Base-by-base conservation (phyloP, 257 asterid genomes). In the Craterostigma plantagineum region DNA sequence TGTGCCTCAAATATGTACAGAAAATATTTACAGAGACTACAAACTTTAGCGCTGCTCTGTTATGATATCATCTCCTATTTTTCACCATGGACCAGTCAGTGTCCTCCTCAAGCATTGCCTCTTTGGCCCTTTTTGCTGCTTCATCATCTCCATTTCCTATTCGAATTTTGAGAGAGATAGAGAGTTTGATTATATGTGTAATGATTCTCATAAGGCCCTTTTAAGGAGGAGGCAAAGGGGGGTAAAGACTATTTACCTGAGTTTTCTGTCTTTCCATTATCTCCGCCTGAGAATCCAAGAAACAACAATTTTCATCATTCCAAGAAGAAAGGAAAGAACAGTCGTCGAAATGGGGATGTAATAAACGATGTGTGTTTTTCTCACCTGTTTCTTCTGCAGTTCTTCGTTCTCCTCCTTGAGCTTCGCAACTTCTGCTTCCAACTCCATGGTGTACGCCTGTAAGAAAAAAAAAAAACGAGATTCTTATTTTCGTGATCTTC, bases 401-500 rank as follows among this genome's bases (percentile, higher is more conserved):
- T 64, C 67, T 49, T 72, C 69, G 39, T 81, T 81, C 61, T 85
- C 96, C 67, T 81, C 96, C 67, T 85, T 85, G 46, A 85, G 64
- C 58, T 77, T 77, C 43, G 91, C 86, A 18, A 81, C 86, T 75
- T 85, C 96, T 38, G 67, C 86, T 75, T 85, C 96, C 73, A 85
- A 61, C 53, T 85, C 96, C 70, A 49, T 57, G 0, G 81, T 85
- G 53, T 77, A 81, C 10, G 96, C 96, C 96, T 81, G 47, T 7
- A 44, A 54, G 33, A 7, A n/a, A n/a, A n/a, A n/a, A n/a, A n/a
- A n/a, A n/a, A n/a, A n/a, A n/a, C n/a, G n/a, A n/a, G n/a, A n/a
- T n/a, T n/a, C n/a, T n/a, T n/a, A n/a, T n/a, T n/a, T n/a, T n/a
- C n/a, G n/a, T n/a, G n/a, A n/a, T n/a, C n/a, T n/a, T n/a, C n/a